phyloP scores from a whole-genome alignment of 345 rosid genomes.

The Excoecaria agallocha region DNA sequence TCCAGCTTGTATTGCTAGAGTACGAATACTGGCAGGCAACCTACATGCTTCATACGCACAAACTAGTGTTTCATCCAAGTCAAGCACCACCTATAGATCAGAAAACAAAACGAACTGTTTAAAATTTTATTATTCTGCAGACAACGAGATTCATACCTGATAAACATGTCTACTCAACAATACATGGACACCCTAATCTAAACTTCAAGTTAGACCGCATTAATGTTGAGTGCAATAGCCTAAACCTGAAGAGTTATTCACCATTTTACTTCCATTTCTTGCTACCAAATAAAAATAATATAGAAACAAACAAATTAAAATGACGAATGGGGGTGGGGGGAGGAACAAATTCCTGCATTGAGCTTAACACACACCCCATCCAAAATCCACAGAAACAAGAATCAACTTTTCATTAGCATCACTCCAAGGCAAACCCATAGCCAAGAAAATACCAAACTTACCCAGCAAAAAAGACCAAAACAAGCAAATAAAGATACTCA shows the following conservation, averaged over 20 bases:
- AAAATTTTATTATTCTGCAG: not conserved
- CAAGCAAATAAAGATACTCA: constrained; percentile 11
- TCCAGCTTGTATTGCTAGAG: constrained; percentile 25
- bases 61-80: constrained; percentile 33
- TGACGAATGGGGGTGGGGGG: not conserved
- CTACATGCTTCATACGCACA: constrained; percentile 29
- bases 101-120: not conserved
- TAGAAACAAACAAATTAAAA: not conserved
- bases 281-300: not conserved
- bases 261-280: not conserved
- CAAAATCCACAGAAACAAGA: not conserved
- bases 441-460: not conserved
- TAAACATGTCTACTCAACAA: not conserved
- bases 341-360: not conserved
- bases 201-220: not conserved
- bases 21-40: constrained; percentile 22
- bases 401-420: not conserved
- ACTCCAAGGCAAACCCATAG: not conserved
- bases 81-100: constrained; percentile 29
- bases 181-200: not conserved
- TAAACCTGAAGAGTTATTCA: not conserved
- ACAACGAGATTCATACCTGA: not conserved
- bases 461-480: not conserved
- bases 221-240: not conserved
- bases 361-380: not conserved